Evolutionary conservation across 1,284 basidiomycete genomes (phyloP), one percentile per base, ranked within the genome.

Genomic region (Trichosporon sp.): DNA sequence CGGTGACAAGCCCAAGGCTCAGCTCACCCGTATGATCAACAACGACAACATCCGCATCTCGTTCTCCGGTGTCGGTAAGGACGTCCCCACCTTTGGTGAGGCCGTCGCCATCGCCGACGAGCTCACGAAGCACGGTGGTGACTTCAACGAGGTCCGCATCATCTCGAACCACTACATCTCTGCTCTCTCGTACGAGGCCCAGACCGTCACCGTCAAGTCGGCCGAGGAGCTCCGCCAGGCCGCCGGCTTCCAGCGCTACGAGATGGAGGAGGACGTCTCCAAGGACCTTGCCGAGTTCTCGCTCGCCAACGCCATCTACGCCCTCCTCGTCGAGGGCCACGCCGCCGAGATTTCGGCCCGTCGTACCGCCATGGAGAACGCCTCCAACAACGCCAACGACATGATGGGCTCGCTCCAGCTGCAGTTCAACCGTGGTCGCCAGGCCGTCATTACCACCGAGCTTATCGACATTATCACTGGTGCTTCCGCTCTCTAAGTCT

Each of bases 361-460:
- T 85, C 92, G 96, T 78, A 98, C 97, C 80, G 96, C 97, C 82
- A 99, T 99, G 96, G 96, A 99, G 90, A 99, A 96, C 83, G 97
- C 96, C 68, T 96, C 96, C 76, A 99, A 96, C 84, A 99, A 99
- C 86, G 97, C 96, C 71, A 88, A 87, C 68, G 94, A 95, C 85
- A 96, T 96, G 94, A 96, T 96, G 80, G 86, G 85, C 76, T 86
- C 88, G 68, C 88, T 97, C 71, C 91, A 92, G 84, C 92, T 96
- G 90, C 89, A 96, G 85, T 96, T 96, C 90, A 98, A 98, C 87
- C 93, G 96, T 90, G 96, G 95, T 88, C 94, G 96, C 84, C 96
- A 99, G 88, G 96, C 96, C 76, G 91, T 94, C 79, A 99, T 98
- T 70, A 85, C 84, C 68, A 75, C 68, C 72, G 74, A 75, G 74